phyloP scores from a whole-genome alignment of 805 yeast genomes.

The Hagleromyces aurorensis region DNA sequence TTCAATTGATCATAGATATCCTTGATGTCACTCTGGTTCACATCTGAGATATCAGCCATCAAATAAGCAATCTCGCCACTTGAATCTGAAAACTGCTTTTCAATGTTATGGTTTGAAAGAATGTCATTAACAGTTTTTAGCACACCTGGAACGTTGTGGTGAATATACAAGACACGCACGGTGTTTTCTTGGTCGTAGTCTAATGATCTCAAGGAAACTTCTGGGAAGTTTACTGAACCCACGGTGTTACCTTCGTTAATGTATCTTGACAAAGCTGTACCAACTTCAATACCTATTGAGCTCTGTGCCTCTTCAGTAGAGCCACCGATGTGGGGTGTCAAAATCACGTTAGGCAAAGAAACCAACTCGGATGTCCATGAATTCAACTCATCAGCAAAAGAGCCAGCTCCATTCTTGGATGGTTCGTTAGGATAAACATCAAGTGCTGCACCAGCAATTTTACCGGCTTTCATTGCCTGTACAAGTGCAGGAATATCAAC shows the following conservation, averaged over 20 bases:
- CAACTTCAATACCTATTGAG: constrained; percentile 95
- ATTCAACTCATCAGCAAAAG: constrained; percentile 68
- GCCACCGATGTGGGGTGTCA: constrained; percentile 98
- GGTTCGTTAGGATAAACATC: constrained; percentile 98
- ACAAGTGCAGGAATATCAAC: constrained; percentile 92
- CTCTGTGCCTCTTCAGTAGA: constrained; percentile 98
- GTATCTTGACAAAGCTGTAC: constrained; percentile 75
- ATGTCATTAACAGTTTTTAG: constrained; percentile 95
- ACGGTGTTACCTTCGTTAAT: constrained; percentile 92
- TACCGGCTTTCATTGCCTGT: constrained; percentile 85
- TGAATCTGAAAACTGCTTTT: constrained; percentile 96
- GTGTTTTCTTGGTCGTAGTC: constrained; percentile 80
- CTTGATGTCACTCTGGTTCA: constrained; percentile 74
- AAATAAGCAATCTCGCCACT: constrained; percentile 93
- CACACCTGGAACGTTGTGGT: constrained; percentile 98
- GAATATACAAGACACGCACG: constrained; percentile 92
- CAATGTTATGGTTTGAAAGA: constrained; percentile 89
- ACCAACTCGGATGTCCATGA: constrained; percentile 77
- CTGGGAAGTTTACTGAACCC: constrained; percentile 99
- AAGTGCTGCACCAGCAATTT: constrained; percentile 93
- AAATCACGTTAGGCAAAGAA: constrained; percentile 76
- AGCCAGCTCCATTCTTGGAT: constrained; percentile 84
- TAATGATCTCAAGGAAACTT: constrained; percentile 81
- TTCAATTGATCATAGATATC: constrained; percentile 76
- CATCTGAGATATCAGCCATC: constrained; percentile 94